Conservation (phyloP, 108 stramenopile species). For the Cyclotella kingstonii region DNA sequence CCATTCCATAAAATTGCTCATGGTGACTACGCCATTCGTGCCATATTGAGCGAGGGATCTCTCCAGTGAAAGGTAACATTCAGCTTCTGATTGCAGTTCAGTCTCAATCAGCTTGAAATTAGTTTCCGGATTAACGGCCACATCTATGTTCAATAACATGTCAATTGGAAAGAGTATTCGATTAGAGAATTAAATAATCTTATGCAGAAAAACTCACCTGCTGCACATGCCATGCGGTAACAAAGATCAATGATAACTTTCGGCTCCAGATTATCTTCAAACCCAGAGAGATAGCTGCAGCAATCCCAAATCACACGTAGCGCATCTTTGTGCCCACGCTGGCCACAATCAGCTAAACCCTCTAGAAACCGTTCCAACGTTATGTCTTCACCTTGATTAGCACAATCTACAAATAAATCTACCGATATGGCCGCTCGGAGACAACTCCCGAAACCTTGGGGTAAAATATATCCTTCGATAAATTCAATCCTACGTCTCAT, state of each 20-base stretch:
- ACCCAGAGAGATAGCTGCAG: constrained; percentile 15
- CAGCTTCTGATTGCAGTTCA: constrained; percentile 35
- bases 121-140: constrained; percentile 22
- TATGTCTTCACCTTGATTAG: constrained; percentile 31
- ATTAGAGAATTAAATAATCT: not conserved
- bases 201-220: constrained; percentile 16
- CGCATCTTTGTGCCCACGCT: constrained; percentile 43
- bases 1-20: constrained; percentile 33
- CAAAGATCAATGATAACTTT: constrained; percentile 37
- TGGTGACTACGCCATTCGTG: constrained; percentile 17
- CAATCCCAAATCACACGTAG: constrained; percentile 39
- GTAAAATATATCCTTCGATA: constrained; percentile 45
- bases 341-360: constrained; percentile 45
- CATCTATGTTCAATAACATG: constrained; percentile 3
- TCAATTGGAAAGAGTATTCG: not conserved
- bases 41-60: constrained; percentile 33
- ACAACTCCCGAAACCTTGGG: constrained; percentile 42
- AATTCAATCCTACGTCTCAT: constrained; percentile 41
- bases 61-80: constrained; percentile 24
- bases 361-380: constrained; percentile 42
- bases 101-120: constrained; percentile 24
- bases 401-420: constrained; percentile 51
- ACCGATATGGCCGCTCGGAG: constrained; percentile 45
- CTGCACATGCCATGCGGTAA: constrained; percentile 36
- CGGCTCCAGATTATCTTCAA: constrained; percentile 30